phyloP scores from a whole-genome alignment of 148 eudicot genomes.

The Amaranthus palmeri region DNA sequence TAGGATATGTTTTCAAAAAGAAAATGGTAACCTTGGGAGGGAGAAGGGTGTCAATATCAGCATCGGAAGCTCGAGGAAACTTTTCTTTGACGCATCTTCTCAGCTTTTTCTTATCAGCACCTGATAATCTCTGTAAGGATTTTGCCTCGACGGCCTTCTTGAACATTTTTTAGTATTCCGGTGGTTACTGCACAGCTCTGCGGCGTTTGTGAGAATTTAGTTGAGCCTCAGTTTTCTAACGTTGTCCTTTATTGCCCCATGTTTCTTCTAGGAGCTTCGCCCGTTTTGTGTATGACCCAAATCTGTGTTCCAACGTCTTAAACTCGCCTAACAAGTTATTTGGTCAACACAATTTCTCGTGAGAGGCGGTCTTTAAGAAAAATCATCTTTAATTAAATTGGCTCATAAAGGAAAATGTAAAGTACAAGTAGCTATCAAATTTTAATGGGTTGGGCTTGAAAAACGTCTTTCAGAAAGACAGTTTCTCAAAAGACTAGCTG shows the following conservation, averaged over 20 bases:
- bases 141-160: constrained; percentile 75
- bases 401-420: no score
- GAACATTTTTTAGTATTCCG: constrained; percentile 45
- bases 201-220: background rate
- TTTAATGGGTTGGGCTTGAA: no score
- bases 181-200: background rate
- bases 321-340: background rate
- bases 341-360: no score
- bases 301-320: no score
- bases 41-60: constrained; percentile 54
- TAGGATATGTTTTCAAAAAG: background rate
- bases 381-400: no score
- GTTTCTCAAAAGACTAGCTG: no score
- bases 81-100: constrained; percentile 60
- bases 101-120: constrained; percentile 88
- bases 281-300: background rate
- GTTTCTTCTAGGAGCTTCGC: background rate
- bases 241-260: background rate
- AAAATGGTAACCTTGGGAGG: constrained; percentile 63
- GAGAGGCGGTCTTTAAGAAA: no score
- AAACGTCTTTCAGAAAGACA: no score
- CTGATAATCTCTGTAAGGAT: constrained; percentile 77
- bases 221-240: background rate
- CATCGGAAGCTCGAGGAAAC: constrained; percentile 59
- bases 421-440: no score